Evolutionary conservation across 2,329 filamentous ascomycete genomes (phyloP).

Genomic region (Rutstroemia sp.): DNA sequence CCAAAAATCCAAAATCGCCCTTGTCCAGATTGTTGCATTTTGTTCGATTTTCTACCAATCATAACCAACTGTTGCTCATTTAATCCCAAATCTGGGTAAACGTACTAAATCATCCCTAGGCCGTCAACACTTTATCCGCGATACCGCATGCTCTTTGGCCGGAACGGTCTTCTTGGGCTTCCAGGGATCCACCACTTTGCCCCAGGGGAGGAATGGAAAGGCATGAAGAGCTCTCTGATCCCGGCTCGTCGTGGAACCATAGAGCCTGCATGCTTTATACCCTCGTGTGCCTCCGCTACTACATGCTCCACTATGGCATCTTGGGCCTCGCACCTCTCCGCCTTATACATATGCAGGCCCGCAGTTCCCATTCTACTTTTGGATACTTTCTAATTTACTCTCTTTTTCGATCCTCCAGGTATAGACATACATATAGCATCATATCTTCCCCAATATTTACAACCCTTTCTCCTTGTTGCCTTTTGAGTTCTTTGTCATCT

Average conservation of each 20-base stretch:
- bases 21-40: background rate
- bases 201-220: background rate
- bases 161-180: background rate
- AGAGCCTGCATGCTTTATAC: background rate
- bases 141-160: background rate
- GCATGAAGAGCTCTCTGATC: background rate
- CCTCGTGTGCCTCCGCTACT: background rate
- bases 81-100: background rate
- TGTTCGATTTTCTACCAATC: background rate
- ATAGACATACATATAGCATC: background rate
- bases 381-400: background rate
- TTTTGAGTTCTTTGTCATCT: conserved; percentile 7
- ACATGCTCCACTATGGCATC: background rate
- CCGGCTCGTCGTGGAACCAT: background rate
- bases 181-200: background rate
- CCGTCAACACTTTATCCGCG: background rate
- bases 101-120: background rate
- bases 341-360: conserved; percentile 9
- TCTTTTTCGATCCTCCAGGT: background rate
- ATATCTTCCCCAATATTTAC: background rate
- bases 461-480: background rate
- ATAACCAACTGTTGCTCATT: background rate
- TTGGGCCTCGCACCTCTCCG: background rate
- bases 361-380: conserved; percentile 1
- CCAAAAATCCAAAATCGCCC: background rate